Percentiles rank a stretch among this genome's conserved stretches.
Evolutionary conservation across 148 eudicot species (phyloP).

Genomic region (Rhododendron mucronatum): DNA sequence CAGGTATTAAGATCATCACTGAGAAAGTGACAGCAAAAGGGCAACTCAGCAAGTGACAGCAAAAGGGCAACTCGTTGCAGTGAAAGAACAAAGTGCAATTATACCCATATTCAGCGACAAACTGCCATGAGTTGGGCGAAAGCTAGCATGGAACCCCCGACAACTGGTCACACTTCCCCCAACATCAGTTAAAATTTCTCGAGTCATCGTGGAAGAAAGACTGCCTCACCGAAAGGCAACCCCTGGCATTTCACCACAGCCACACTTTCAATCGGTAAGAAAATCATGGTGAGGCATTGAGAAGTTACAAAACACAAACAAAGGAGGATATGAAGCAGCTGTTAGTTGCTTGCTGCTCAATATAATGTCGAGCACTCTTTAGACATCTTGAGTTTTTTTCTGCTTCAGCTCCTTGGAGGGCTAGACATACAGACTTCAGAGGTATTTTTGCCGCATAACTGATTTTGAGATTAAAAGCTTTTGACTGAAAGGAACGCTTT

Average conservation of each 20-base stretch:
- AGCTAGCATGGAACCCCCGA: constrained; percentile 72
- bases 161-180: constrained; percentile 67
- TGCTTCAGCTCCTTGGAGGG: constrained; percentile 35
- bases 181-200: constrained; percentile 45
- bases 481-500: constrained; percentile 42
- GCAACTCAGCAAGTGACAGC: background rate
- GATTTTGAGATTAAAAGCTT: constrained; percentile 50
- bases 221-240: constrained; percentile 73
- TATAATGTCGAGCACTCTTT: constrained; percentile 61
- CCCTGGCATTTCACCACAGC: constrained; percentile 39
- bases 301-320: background rate
- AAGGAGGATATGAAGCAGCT: constrained; percentile 23
- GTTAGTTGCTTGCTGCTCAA: constrained; percentile 63
- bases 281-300: background rate
- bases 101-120: constrained; percentile 79
- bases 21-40: background rate
- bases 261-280: background rate
- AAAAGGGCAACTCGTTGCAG: background rate
- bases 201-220: constrained; percentile 80
- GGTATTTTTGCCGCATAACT: constrained; percentile 46
- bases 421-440: constrained; percentile 32
- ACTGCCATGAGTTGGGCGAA: constrained; percentile 63
- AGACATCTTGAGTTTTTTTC: constrained; percentile 38
- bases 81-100: background rate
- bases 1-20: constrained; percentile 51